Evolutionary conservation across 768 basidiomycete genomes (phyloP), one percentile per base, ranked within the genome.

Genomic region (Termitomyces sp.): DNA sequence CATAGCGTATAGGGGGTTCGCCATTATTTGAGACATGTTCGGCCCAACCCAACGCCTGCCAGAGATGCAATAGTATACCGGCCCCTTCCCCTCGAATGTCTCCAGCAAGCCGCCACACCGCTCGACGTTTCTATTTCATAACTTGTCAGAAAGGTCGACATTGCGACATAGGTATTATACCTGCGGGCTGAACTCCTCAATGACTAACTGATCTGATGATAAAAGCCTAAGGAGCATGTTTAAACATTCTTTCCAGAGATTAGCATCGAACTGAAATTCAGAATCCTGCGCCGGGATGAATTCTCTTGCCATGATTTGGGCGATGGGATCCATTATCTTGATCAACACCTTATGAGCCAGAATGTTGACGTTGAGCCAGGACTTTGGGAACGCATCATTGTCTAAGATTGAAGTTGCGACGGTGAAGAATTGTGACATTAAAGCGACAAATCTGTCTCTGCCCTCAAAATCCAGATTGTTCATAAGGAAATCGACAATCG

Each of bases 111-210:
- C 92, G 84, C 95, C 95, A 98, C 10, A 95, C 91, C 3, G 95
- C 91, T 43, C 95, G 86, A 42, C 94, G 90, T 86, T 93, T 93
- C 92, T 97, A 53, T 51, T 41, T 32, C 61, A 20, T 64, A 58
- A 16, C 29, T 53, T 37, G 46, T 36, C 44, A 13, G 31, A 41
- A 24, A 56, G 55, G 20, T 34, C 32, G 47, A 47, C 9, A 10
- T 27, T 58, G 55, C 48, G 27, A 57, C 37, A 36, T 36, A 50
- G 51, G 22, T 26, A 44, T 60, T 74, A 37, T 58, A 90, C 92
- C 82, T 96, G 96, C 1, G 94, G 92, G 65, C 87, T 92, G 61
- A 95, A 94, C 60, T 98, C 93, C 69, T 98, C 96, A 48, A 98
- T 94, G 16, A 92, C 86, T 18, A 98, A 79, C 57, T 94, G 92